Percentiles rank a stretch among this genome's conserved stretches.
These are phyloP conservation scores for Piloderma croceum DNA, from an alignment of 768 basidiomycete species.

Conservation along the genomic window DNA sequence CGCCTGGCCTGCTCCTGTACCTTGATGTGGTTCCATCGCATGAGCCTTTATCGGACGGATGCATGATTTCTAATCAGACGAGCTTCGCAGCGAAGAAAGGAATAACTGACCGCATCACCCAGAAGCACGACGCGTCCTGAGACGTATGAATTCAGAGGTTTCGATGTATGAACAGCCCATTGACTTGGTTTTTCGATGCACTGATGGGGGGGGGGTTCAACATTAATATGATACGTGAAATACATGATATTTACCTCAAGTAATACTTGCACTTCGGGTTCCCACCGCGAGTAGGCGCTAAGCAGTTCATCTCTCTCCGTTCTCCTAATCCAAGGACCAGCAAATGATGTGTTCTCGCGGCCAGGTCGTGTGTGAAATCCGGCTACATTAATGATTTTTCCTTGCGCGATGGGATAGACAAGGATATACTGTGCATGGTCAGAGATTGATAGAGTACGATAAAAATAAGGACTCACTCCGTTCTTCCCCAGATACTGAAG, in stretches of 20 bases:
- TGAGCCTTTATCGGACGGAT: conserved; percentile 25
- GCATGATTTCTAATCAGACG: conserved; percentile 4
- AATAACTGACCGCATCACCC: conserved; percentile 33
- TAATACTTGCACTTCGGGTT: conserved; percentile 53
- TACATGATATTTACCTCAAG: conserved; percentile 38
- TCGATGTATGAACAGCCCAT: conserved; percentile 62
- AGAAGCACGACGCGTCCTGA: conserved; percentile 47
- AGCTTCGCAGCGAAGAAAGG: not conserved
- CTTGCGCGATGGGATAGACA: conserved; percentile 55
- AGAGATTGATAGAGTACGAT: conserved; percentile 1
- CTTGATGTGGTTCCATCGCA: conserved; percentile 39
- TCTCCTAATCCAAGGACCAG: conserved; percentile 47
- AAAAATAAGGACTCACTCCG: conserved; percentile 2
- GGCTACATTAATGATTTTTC: conserved; percentile 57
- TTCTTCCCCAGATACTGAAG: conserved; percentile 21
- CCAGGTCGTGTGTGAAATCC: conserved; percentile 49
- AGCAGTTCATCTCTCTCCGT: conserved; percentile 41
- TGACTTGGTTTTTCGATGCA: conserved; percentile 46
- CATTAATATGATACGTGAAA: not conserved
- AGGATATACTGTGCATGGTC: conserved; percentile 44
- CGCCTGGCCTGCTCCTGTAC: conserved; percentile 39
- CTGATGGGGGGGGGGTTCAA: conserved; percentile 24
- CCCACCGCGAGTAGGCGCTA: conserved; percentile 45
- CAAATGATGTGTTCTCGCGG: conserved; percentile 44
- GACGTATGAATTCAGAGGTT: conserved; percentile 45